phyloP scores from a whole-genome alignment of 768 basidiomycete species.

The Pleurotus tuoliensis region DNA sequence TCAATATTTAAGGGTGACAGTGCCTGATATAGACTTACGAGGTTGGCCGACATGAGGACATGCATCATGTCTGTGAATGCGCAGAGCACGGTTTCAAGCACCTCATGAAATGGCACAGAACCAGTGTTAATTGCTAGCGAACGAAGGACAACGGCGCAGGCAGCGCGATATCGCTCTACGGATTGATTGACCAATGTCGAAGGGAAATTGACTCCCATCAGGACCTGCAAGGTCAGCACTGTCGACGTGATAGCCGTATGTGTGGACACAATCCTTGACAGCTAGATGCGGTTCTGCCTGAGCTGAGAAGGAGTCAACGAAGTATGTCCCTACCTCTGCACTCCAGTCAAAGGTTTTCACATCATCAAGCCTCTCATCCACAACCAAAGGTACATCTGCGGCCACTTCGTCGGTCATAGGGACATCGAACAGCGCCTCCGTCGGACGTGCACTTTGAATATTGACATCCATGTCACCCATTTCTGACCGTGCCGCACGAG shows the following conservation, averaged over 20 bases:
- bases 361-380: slow-evolving; percentile 26
- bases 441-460: not conserved
- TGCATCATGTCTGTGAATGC: slow-evolving; percentile 36
- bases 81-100: slow-evolving; percentile 20
- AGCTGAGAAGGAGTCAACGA: not conserved
- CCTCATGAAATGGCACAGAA: not conserved
- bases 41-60: slow-evolving; percentile 29
- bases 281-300: slow-evolving; percentile 28
- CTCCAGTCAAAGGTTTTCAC: slow-evolving; percentile 48
- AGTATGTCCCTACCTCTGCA: slow-evolving; percentile 41
- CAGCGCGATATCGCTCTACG: slow-evolving; percentile 33
- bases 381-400: slow-evolving; percentile 15
- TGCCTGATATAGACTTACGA: slow-evolving; percentile 31
- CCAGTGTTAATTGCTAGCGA: not conserved
- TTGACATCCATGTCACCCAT: not conserved
- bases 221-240: slow-evolving; percentile 47
- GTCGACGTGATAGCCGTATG: slow-evolving; percentile 40
- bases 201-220: slow-evolving; percentile 36
- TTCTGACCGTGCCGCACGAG: not conserved
- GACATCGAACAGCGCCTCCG: slow-evolving; percentile 17
- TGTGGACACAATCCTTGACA: slow-evolving; percentile 57
- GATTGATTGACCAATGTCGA: slow-evolving; percentile 16
- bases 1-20: slow-evolving; percentile 12
- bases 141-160: slow-evolving; percentile 34
- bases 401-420: slow-evolving; percentile 33